Evolutionary conservation across 106 monocot genomes (phyloP).

Genomic region (Dendrobium catenatum): DNA sequence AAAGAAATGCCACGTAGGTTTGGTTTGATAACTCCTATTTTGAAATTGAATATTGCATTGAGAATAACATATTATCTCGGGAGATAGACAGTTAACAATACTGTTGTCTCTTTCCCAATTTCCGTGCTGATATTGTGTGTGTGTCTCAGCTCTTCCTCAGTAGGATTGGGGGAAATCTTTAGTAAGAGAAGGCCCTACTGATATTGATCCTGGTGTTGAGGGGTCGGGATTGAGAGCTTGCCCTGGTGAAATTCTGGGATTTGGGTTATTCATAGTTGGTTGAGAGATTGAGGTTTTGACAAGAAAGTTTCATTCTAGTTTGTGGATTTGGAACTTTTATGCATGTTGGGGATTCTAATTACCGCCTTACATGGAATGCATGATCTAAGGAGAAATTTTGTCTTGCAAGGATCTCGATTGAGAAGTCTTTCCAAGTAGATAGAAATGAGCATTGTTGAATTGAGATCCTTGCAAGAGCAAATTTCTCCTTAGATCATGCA

Average conservation of each 20-base stretch:
- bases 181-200: background rate
- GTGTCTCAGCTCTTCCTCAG: conserved; percentile 96
- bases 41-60: no score
- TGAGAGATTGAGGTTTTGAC: background rate
- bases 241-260: background rate
- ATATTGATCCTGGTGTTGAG: background rate
- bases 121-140: conserved; percentile 97
- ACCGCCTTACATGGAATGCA: conserved; percentile 10
- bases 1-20: no score
- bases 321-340: background rate
- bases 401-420: conserved; percentile 32
- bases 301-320: background rate
- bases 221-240: background rate
- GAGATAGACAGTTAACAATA: background rate
- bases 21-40: no score
- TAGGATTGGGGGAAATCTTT: conserved; percentile 21
- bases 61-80: no score
- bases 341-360: background rate
- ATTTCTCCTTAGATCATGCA: conserved; percentile 53
- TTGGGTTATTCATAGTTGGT: background rate
- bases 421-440: no score
- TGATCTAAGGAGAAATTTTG: conserved; percentile 58
- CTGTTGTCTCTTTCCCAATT: conserved; percentile 61
- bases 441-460: conserved; percentile 5
- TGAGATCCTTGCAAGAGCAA: conserved; percentile 42